These are phyloP conservation scores for Aureobasidium lini DNA, from an alignment of 2,329 filamentous ascomycete genomes.

Conservation along the genomic window DNA sequence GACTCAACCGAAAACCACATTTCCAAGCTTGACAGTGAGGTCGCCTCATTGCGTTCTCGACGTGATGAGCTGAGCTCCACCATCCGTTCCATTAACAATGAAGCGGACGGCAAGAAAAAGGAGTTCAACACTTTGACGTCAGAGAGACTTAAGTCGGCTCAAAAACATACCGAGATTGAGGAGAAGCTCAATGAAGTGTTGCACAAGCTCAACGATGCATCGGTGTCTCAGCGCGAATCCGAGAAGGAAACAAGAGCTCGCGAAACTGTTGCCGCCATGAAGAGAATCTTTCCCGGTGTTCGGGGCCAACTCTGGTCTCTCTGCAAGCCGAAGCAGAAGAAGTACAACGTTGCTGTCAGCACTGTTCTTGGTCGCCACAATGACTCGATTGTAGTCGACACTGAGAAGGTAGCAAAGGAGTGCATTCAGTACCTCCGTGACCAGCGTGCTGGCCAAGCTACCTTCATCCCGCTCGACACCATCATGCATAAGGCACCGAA, in stretches of 20 bases:
- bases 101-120: constrained; percentile 85
- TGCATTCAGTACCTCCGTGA: constrained; percentile 93
- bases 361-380: constrained; percentile 89
- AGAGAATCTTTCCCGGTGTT: constrained; percentile 86
- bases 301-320: constrained; percentile 84
- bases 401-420: constrained; percentile 86
- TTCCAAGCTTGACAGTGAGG: constrained; percentile 65
- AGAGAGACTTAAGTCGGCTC: constrained; percentile 70
- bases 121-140: constrained; percentile 80
- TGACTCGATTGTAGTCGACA: constrained; percentile 90
- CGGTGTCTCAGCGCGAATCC: constrained; percentile 77
- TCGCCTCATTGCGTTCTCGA: constrained; percentile 61
- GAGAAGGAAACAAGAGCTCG: constrained; percentile 72
- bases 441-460: constrained; percentile 77
- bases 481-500: constrained; percentile 92
- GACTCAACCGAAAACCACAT: constrained; percentile 68
- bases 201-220: constrained; percentile 73
- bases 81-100: constrained; percentile 58
- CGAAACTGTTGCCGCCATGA: constrained; percentile 77
- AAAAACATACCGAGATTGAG: constrained; percentile 79
- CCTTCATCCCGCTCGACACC: constrained; percentile 93
- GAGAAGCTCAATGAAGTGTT: constrained; percentile 81
- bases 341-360: constrained; percentile 86
- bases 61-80: constrained; percentile 54
- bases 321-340: constrained; percentile 94